Evolutionary conservation across 176 grass and related monocot genomes (phyloP), one percentile per base, ranked within the genome.

Genomic region (Triticum timopheevii): DNA sequence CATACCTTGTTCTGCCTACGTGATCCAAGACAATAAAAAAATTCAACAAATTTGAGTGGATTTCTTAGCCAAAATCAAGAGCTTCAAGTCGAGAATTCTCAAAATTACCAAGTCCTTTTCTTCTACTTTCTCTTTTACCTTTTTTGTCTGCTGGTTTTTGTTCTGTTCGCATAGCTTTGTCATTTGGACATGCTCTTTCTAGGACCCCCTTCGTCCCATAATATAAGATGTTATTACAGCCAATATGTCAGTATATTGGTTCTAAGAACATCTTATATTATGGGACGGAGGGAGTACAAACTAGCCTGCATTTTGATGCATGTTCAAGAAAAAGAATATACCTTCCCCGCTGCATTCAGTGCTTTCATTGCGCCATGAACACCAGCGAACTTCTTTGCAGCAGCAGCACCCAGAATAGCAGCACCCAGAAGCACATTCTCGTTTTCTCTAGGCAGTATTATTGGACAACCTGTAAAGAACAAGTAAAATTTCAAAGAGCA

Each of bases 381-480:
- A 10, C 91, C 77, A 5, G 73, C 17, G 68, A 89, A 92, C 73
- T 89, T 98, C 76, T 91, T 91, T 24, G 82, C 92, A 76, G 96
- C 96, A 79, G 95, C 91, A 81, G 86, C 90, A 81, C 96, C 96
- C 70, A 98, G 88, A 66, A 98, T 86, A 78, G 93, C 91, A 84
- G 93, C 90, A 24, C 96, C 96, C 75, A 98, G 85, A 82, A 98
- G 96, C 93, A 98, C 95, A n/a, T 90, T 90, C 54, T 95, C 88
- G 2, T 90, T 98, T 84, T 98, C 93, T 86, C 90, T 93, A 71
- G 96, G 96, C 86, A 98, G 93, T 89, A 95, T 82, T 86, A 95
- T 95, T 27, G 74, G 78, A 67, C 83, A 93, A 69, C 86, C 96
- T 98, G 90, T 49, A 77, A 67, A 77, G 69, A 65, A 74, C 38